These are phyloP conservation scores for Corinectria fuckeliana DNA, from an alignment of 2,329 filamentous ascomycete genomes.

Conservation along the genomic window DNA sequence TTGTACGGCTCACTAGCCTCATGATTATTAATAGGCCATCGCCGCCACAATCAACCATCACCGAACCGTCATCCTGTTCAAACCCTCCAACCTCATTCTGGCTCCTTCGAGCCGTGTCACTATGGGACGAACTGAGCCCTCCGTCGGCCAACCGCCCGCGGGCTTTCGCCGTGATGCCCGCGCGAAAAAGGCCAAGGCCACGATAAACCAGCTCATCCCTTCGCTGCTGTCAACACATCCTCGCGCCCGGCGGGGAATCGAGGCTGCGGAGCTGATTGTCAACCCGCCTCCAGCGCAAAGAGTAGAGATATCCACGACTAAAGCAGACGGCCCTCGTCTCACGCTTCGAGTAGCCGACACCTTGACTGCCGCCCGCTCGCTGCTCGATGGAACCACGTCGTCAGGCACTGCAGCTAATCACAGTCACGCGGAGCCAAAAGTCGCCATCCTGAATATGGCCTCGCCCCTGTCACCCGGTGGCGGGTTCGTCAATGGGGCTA, in stretches of 20 bases:
- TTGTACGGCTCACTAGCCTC: neutral
- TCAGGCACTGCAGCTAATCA: neutral
- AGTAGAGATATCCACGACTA: neutral
- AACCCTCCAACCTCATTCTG: neutral
- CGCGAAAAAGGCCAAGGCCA: conserved; percentile 63
- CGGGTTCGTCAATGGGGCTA: conserved; percentile 65
- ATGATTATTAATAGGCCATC: neutral
- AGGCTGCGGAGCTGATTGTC: conserved; percentile 56
- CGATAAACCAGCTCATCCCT: conserved; percentile 66
- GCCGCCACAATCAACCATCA: neutral
- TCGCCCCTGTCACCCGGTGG: conserved; percentile 67
- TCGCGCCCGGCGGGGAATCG: conserved; percentile 61
- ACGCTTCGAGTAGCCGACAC: conserved; percentile 58
- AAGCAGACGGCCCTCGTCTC: conserved; percentile 43
- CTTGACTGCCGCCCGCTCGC: conserved; percentile 54
- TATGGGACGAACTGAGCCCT: conserved; percentile 38
- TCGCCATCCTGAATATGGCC: conserved; percentile 68
- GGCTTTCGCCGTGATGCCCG: conserved; percentile 45
- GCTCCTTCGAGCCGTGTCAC: neutral
- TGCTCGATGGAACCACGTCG: conserved; percentile 11
- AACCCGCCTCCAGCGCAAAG: conserved; percentile 33
- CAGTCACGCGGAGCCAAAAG: conserved; percentile 35
- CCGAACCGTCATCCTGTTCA: too few species aligned
- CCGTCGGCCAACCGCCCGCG: conserved; percentile 30
- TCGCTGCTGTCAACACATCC: conserved; percentile 48